Base-by-base conservation (phyloP, 371 early-diverging fungal genomes). In the Mortierella sp. region DNA sequence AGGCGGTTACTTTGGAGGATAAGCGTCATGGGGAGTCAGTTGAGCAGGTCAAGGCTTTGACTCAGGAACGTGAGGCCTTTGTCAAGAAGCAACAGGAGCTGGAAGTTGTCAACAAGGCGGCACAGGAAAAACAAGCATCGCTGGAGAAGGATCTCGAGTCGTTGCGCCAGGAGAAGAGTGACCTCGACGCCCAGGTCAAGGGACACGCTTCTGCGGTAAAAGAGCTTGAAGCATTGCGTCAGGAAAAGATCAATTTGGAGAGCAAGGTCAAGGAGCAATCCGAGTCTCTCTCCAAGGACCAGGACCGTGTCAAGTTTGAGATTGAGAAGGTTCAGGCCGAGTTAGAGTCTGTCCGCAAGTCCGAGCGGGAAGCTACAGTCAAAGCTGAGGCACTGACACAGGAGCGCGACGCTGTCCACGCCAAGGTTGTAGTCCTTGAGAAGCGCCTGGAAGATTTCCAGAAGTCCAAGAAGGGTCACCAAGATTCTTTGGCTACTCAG, bases 41-140 rank as follows among this genome's bases (percentile, higher is more conserved):
- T 26, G 76, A 75, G n/a, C 44, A 81, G 75, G 44, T 81, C 46
- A 37, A 59, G 13, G 69, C 76, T 10, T 80, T 88, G 71, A 78
- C 79, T n/a, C 82, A 88, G 61, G 90, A 93, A 40, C 74, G 89
- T 5, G 81, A 88, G 43, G 82, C 76, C 11, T 74, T 91, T 16
- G 64, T 71, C 44, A 73, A 61, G 74, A 74, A n/a, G 54, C 72
- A 72, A 0, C 64, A 78, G 67, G 69, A 64, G 4, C 69, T 76
- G 14, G 64, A 83, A 26, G n/a, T 8, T 28, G 48, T 75, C 13
- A 74, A 31, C 24, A 28, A 10, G 51, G 75, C 67, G 10, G 67
- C 77, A 72, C 40, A 82, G 73, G 74, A 89, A 88, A 67, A 11
- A 9, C 43, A 40, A 10, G 67, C 85, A 55, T 72, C 72, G 11